Evolutionary conservation across 371 early-diverging fungal genomes (phyloP).

Genomic region (Coemansia sp.): DNA sequence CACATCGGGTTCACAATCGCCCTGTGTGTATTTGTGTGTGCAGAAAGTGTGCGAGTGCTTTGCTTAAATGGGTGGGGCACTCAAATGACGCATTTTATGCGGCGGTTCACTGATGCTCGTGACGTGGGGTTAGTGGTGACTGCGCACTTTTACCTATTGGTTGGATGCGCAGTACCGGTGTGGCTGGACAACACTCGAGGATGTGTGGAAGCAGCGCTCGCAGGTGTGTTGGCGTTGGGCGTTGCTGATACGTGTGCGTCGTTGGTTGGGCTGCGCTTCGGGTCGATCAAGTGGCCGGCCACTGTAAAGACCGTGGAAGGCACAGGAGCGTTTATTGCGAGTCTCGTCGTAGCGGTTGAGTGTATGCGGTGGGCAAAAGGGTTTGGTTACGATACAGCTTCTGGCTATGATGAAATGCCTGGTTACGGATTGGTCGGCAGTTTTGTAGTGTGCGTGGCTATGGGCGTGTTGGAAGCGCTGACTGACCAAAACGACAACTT

Average conservation of each 20-base stretch:
- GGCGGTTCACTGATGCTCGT: slow-evolving; percentile 75
- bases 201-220: slow-evolving; percentile 48
- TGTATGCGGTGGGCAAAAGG: too few species aligned
- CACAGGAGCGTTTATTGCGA: slow-evolving; percentile 55
- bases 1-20: slow-evolving; percentile 82
- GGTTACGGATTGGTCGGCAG: neutral
- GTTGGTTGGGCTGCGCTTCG: slow-evolving; percentile 73
- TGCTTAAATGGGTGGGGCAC: slow-evolving; percentile 69
- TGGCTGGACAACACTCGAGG: slow-evolving; percentile 69
- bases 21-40: slow-evolving; percentile 64
- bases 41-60: slow-evolving; percentile 79
- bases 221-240: slow-evolving; percentile 82
- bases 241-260: slow-evolving; percentile 89
- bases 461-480: slow-evolving; percentile 48
- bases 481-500: slow-evolving; percentile 75
- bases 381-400: too few species aligned
- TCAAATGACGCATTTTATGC: slow-evolving; percentile 68
- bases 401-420: neutral
- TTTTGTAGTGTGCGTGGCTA: slow-evolving; percentile 8
- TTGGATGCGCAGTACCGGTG: slow-evolving; percentile 88
- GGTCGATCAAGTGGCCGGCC: slow-evolving; percentile 70
- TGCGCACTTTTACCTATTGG: slow-evolving; percentile 81
- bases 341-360: neutral
- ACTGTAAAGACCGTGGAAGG: slow-evolving; percentile 87
- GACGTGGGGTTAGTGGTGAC: slow-evolving; percentile 81